Base-by-base conservation (phyloP, 345 rosid genomes). In the Eucalyptus tenuipes region DNA sequence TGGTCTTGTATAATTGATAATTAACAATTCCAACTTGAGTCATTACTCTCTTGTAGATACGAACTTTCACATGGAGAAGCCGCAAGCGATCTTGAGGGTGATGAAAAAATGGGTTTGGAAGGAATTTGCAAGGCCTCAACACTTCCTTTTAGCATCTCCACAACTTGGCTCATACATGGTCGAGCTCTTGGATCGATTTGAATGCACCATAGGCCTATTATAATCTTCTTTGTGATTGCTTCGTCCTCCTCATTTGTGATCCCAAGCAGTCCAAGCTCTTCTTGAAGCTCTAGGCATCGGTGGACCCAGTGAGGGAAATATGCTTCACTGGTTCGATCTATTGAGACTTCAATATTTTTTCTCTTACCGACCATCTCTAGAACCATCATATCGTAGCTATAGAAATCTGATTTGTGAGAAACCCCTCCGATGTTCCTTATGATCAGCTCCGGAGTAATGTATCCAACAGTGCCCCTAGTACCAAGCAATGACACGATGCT, bases 381-480 rank as follows among this genome's bases (percentile, higher is more conserved):
- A 45, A 92, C 22, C 89, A 92, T 64, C 93, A 90, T 89, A 29
- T 90, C 90, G 3, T 84, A 92, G 33, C 91, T 93, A 53, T 92
- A 92, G 18, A 91, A 93, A 88, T 91, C 91, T 7, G 89, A 91
- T 86, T 92, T 94, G 48, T 90, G 91, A 1, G 93, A 91, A 59
- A 90, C 92, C 71, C 85, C 91, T 86, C 95, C 93, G 49, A 87
- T 92, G 88, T 37, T 88, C 55, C 90, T 90, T 29, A 81, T 61
- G 87, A 89, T 87, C 47, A 92, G 45, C 87, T 94, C 92, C 5
- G 91, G 93, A 47, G 94, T 92, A 49, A 94, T 89, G n/a, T 93
- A 94, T 5, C 94, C 92, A 24, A 49, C 11, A 0, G 93, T 94
- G 16, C 95, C 94, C 66, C 90, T n/a, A 7, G 84, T 88, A 1